These are phyloP conservation scores for Aspergillus mulundensis DNA, from an alignment of 495 filamentous ascomycete genomes.

Conservation along the genomic window DNA sequence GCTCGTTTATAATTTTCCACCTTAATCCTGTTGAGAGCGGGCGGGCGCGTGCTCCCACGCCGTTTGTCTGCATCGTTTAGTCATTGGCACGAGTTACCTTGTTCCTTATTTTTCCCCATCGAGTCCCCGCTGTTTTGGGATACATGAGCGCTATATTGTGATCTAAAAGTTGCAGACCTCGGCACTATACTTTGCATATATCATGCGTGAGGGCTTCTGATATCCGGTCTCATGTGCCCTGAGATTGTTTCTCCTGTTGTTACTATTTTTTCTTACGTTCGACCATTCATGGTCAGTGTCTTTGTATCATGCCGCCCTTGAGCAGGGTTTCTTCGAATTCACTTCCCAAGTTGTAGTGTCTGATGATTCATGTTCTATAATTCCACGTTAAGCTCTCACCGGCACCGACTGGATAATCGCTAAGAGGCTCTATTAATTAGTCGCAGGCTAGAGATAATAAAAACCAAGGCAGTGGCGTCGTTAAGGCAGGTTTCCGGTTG, in stretches of 20 bases:
- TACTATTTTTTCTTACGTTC: not conserved
- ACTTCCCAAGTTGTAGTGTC: slow-evolving; percentile 4
- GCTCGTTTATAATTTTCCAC: not conserved
- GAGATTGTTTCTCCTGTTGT: slow-evolving; percentile 22
- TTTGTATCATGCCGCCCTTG: slow-evolving; percentile 8
- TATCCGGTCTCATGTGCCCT: slow-evolving; percentile 22
- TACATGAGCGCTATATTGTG: slow-evolving; percentile 17
- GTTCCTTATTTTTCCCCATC: slow-evolving; percentile 4
- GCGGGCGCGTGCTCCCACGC: slow-evolving; percentile 11
- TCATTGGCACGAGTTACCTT: slow-evolving; percentile 5
- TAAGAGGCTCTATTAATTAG: not conserved
- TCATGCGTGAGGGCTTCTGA: slow-evolving; percentile 19
- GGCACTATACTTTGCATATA: slow-evolving; percentile 22
- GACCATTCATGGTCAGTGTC: not conserved
- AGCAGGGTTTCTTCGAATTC: slow-evolving; percentile 2
- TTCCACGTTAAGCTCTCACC: not conserved
- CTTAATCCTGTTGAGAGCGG: slow-evolving; percentile 1
- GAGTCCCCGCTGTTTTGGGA: slow-evolving; percentile 11
- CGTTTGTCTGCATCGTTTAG: slow-evolving; percentile 17
- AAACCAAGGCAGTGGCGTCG: not conserved
- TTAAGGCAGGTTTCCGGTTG: not conserved
- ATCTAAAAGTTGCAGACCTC: slow-evolving; percentile 21
- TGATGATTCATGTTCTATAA: slow-evolving; percentile 10
- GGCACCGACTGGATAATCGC: not conserved
- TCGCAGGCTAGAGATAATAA: not conserved